A percentile compares a stretch with the other conserved stretches of the same genome.
Evolutionary conservation across 352 stramenopile species (phyloP).

Genomic region (Globisporangium spiculum): DNA sequence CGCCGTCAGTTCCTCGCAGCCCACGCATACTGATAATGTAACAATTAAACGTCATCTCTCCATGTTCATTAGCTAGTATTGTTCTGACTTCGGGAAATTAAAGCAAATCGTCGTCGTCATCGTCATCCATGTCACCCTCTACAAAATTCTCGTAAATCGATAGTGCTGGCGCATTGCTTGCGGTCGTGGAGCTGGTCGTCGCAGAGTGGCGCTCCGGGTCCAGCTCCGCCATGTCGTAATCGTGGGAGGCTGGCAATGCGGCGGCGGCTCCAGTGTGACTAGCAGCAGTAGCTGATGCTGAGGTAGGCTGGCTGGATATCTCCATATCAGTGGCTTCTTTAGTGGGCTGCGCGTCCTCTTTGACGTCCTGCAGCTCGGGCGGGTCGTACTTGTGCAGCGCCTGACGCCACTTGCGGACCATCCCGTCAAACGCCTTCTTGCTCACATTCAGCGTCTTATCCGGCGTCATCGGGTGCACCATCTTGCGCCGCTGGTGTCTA

Average conservation of each 20-base stretch:
- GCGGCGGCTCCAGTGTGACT: neutral
- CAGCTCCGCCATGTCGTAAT: slow-evolving; percentile 26
- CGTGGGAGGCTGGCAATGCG: neutral
- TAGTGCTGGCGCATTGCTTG: slow-evolving; percentile 9
- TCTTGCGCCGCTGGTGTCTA: slow-evolving; percentile 43
- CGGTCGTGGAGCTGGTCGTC: neutral
- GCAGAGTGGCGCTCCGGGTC: slow-evolving; percentile 14
- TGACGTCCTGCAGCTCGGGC: slow-evolving; percentile 40
- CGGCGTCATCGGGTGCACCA: slow-evolving; percentile 70
- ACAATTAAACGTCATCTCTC: slow-evolving; percentile 2
- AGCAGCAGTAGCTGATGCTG: neutral
- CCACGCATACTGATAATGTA: slow-evolving; percentile 14
- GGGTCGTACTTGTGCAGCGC: slow-evolving; percentile 82
- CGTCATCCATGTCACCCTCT: slow-evolving; percentile 35
- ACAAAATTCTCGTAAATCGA: slow-evolving; percentile 78
- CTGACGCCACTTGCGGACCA: slow-evolving; percentile 77
- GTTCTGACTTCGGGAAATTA: slow-evolving; percentile 21
- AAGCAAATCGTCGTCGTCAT: slow-evolving; percentile 68
- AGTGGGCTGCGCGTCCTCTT: slow-evolving; percentile 3
- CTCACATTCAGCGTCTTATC: slow-evolving; percentile 73
- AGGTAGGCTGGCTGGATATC: neutral
- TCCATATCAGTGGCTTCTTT: neutral
- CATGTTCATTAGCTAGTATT: neutral
- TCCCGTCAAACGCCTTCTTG: slow-evolving; percentile 83
- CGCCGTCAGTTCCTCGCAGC: slow-evolving; percentile 70